Percentiles rank a stretch among this genome's conserved stretches.
Evolutionary conservation across 2,329 filamentous ascomycete genomes (phyloP).

Genomic region (Cladobotryum protrusum): DNA sequence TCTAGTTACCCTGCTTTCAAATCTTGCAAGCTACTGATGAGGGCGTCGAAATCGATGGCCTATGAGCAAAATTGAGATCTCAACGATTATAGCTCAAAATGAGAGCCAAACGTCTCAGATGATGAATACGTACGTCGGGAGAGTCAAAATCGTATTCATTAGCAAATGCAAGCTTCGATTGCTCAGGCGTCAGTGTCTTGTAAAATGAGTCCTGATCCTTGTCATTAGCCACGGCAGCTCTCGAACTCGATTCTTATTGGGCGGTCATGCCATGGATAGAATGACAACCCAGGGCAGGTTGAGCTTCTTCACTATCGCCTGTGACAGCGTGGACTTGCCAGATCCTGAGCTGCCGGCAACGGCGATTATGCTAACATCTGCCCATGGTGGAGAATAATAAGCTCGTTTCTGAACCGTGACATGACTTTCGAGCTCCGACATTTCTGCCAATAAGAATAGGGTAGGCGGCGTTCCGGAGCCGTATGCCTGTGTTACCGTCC

Average conservation of each 20-base stretch:
- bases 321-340: slow-evolving; percentile 85
- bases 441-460: slow-evolving; percentile 12
- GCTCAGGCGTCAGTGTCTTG: slow-evolving; percentile 74
- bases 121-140: slow-evolving; percentile 52
- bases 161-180: slow-evolving; percentile 72
- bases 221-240: slow-evolving; percentile 16
- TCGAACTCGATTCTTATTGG: slow-evolving; percentile 2
- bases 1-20: slow-evolving; percentile 76
- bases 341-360: slow-evolving; percentile 94
- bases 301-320: slow-evolving; percentile 82
- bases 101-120: no score
- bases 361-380: slow-evolving; percentile 91
- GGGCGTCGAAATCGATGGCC: slow-evolving; percentile 87
- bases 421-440: slow-evolving; percentile 34
- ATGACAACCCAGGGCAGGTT: slow-evolving; percentile 98
- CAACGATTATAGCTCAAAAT: no score
- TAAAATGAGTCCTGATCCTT: slow-evolving; percentile 86
- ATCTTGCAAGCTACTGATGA: slow-evolving; percentile 73
- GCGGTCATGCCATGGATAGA: slow-evolving; percentile 72
- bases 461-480: neutral
- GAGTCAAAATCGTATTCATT: slow-evolving; percentile 97
- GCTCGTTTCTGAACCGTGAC: slow-evolving; percentile 51
- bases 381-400: slow-evolving; percentile 92
- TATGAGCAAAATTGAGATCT: slow-evolving; percentile 20
- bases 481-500: neutral